These are phyloP conservation scores for Solanum virginianum DNA, from an alignment of 257 asterid genomes.

Conservation along the genomic window DNA sequence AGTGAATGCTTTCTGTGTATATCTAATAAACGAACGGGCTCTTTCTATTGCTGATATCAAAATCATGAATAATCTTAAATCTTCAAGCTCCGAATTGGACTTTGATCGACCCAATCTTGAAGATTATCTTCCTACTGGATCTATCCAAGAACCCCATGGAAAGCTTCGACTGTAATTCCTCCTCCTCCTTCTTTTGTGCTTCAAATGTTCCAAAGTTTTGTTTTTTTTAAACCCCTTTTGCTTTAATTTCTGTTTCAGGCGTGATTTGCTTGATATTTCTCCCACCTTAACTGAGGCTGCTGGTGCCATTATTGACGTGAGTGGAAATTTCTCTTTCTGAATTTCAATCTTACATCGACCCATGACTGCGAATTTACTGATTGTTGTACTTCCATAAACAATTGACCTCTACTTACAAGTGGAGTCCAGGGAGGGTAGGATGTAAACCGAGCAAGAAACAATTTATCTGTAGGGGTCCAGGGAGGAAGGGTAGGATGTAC, in stretches of 20 bases:
- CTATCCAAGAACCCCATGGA: conserved; percentile 74
- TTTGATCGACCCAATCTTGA: conserved; percentile 87
- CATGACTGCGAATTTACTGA: neutral
- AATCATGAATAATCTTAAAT: neutral
- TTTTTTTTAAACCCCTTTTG: neutral
- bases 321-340: neutral
- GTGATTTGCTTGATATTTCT: conserved; percentile 87
- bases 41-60: neutral
- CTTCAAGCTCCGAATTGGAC: conserved; percentile 73
- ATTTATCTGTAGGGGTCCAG: neutral
- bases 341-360: neutral
- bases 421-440: neutral
- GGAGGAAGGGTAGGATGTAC: neutral
- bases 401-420: neutral
- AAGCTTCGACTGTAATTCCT: conserved; percentile 57
- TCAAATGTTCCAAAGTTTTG: neutral
- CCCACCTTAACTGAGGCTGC: conserved; percentile 96
- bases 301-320: conserved; percentile 93
- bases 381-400: neutral
- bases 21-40: neutral
- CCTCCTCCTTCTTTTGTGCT: neutral
- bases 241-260: conserved; percentile 27
- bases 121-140: conserved; percentile 80
- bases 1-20: neutral
- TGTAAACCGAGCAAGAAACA: too few species aligned